Base-by-base conservation (phyloP, 1,139 yeast genomes). In the Debaryomyces sp. region DNA sequence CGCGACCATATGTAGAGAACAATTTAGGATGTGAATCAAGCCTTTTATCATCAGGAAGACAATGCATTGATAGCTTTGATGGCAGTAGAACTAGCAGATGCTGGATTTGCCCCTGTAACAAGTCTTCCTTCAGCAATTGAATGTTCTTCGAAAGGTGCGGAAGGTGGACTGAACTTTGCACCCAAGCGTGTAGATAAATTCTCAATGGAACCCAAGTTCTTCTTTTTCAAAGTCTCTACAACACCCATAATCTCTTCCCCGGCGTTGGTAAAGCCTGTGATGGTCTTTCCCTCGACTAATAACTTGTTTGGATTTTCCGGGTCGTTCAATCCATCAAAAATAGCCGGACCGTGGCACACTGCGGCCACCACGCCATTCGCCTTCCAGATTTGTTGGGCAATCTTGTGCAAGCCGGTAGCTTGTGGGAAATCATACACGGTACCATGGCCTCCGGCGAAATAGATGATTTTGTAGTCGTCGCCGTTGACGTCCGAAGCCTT, bases 401-500 rank as follows among this genome's bases (percentile, higher is more conserved):
- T 54, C 26, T 62, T 55, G 50, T 77, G 82, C 46, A 83, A 66
- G n/a, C 59, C 71, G 5, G 61, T 63, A 17, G 85, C 85, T 4
- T 63, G 67, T 44, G 85, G 84, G 61, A 74, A 82, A 60, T 84
- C 89, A 56, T 73, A 79, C 43, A 77, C 59, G n/a, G 85, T 70
- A 22, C 80, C 89, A 57, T 84, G 89, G 32, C 89, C 89, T 46
- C 82, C 89, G 46, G 86, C 79, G 44, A 84, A 86, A 58, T 71
- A 84, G 62, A 83, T 74, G 49, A 81, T 70, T 41, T 70, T 71
- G 62, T 73, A 84, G 40, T 82, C 82, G n/a, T 63, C 61, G 6
- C 83, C 65, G 48, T 75, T 61, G 41, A 80, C 61, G 24, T 78
- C 81, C 17, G 70, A 57, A 10, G 82, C 73, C 53, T 72, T 71